Percentiles rank a stretch among this genome's conserved stretches.
phyloP scores from a whole-genome alignment of 1,284 basidiomycete species.

The Boletellus deceptivus region DNA sequence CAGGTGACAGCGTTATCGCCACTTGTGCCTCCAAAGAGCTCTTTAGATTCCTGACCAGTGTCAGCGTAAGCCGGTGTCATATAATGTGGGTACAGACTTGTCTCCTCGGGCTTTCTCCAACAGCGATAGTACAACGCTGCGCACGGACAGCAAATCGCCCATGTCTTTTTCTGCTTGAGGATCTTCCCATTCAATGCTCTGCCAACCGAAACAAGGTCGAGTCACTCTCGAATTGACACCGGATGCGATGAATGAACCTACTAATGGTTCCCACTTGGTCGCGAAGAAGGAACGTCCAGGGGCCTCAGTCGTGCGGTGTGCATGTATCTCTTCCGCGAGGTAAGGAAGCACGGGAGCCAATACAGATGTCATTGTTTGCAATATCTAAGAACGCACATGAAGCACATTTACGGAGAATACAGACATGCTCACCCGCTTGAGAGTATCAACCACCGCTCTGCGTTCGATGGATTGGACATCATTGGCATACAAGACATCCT shows the following conservation, averaged over 20 bases:
- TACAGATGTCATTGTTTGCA: slow-evolving; percentile 69
- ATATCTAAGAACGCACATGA: slow-evolving; percentile 46
- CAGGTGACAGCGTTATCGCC: slow-evolving; percentile 46
- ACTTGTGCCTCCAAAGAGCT: slow-evolving; percentile 74
- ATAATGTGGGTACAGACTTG: slow-evolving; percentile 46
- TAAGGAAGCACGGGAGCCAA: slow-evolving; percentile 90
- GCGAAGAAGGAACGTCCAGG: slow-evolving; percentile 59
- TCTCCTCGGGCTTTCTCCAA: slow-evolving; percentile 70
- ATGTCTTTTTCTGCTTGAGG: slow-evolving; percentile 54
- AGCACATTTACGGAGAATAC: not conserved
- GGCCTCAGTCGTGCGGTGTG: slow-evolving; percentile 29
- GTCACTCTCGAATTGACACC: not conserved
- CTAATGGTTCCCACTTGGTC: slow-evolving; percentile 59
- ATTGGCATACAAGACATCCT: slow-evolving; percentile 89
- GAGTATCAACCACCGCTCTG: slow-evolving; percentile 64
- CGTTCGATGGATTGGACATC: slow-evolving; percentile 52
- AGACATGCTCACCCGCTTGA: slow-evolving; percentile 60
- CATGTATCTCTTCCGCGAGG: slow-evolving; percentile 86
- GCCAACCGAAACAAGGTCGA: not conserved
- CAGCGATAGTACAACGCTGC: slow-evolving; percentile 54
- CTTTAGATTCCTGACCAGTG: slow-evolving; percentile 52
- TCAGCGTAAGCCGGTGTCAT: not conserved
- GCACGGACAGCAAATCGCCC: slow-evolving; percentile 53
- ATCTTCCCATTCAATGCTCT: slow-evolving; percentile 59
- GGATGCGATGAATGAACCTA: slow-evolving; percentile 31